Conservation (phyloP, 768 basidiomycete genomes). For the Leucogyrophana mollusca region DNA sequence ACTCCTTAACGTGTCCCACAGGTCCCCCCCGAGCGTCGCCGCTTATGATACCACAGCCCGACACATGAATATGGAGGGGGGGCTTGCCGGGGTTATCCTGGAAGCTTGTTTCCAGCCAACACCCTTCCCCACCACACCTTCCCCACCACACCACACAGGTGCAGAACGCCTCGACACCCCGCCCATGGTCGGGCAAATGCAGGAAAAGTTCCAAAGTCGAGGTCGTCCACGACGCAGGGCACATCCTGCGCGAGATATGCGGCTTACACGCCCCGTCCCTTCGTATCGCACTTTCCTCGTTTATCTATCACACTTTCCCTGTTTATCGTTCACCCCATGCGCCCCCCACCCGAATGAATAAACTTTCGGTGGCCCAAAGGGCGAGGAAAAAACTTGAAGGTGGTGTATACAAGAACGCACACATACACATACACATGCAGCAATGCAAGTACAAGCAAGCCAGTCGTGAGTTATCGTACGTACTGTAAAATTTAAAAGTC, state of each 20-base stretch:
- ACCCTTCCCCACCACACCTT: no score
- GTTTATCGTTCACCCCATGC: background rate
- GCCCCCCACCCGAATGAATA: no score
- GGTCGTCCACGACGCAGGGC: slow-evolving; percentile 85
- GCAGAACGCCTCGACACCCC: slow-evolving; percentile 90
- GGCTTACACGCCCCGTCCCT: background rate
- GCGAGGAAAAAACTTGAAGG: no score
- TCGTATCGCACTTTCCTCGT: background rate
- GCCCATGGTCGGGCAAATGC: slow-evolving; percentile 97
- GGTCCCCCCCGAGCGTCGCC: slow-evolving; percentile 41
- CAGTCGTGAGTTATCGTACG: no score
- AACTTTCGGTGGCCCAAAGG: no score
- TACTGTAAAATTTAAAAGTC: no score
- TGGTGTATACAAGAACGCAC: no score
- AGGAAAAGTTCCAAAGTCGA: slow-evolving; percentile 93
- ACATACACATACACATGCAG: no score
- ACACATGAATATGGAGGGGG: slow-evolving; percentile 44
- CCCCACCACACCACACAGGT: slow-evolving; percentile 86
- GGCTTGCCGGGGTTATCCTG: slow-evolving; percentile 34
- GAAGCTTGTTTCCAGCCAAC: slow-evolving; percentile 35
- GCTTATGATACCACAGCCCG: slow-evolving; percentile 38
- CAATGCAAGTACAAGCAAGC: no score
- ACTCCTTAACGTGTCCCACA: slow-evolving; percentile 29
- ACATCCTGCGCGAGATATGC: slow-evolving; percentile 90
- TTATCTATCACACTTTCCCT: no score